Evolutionary conservation across 2,329 filamentous ascomycete species (phyloP), one percentile per base, ranked within the genome.

Genomic region (Ambrosiella cleistominuta): DNA sequence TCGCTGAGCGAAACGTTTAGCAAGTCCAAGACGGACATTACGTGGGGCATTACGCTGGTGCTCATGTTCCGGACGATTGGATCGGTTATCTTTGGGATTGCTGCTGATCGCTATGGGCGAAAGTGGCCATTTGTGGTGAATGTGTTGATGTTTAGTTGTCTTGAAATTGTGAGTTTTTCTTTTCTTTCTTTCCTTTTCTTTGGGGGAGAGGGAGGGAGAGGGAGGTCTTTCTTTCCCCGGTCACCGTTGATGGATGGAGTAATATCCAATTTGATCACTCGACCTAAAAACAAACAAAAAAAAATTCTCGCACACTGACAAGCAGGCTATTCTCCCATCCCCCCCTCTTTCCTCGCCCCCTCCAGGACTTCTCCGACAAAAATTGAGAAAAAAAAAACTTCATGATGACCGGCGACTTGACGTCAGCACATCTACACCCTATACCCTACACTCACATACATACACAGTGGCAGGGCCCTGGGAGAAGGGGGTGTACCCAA

Each of bases 61-160:
- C 74, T 91, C 12, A 76, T 91, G 37, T 75, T 90, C 47, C 78
- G 86, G 39, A 87, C 84, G 5, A 71, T 90, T 37, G 88, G 88
- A 6, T 86, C 87, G 3, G 82, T 83, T 17, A 66, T 79, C 65
- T 93, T 93, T 62, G 88, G 88, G 60, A 72, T 91, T 19, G 81
- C 84, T 1, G 84, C 85, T 62, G 88, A 94, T 69, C 81, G 81
- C 63, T 93, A 81, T 67, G 88, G 87, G 4, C 79, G 86, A 57
- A 90, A 90, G 70, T 88, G 85, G 82, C 86, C 86, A 45, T 88
- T 90, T 82, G 82, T 90, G 9, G 63, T 81, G 64, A 91, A 91
- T 73, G 86, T 90, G 80, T 72, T 89, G 59, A 71, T 88, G 36
- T 74, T 87, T 4, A 82, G 81, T 52, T 63, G 81, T 19, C 70